phyloP scores from a whole-genome alignment of 1,139 yeast genomes.

The Debaryomycetaceae sp. region DNA sequence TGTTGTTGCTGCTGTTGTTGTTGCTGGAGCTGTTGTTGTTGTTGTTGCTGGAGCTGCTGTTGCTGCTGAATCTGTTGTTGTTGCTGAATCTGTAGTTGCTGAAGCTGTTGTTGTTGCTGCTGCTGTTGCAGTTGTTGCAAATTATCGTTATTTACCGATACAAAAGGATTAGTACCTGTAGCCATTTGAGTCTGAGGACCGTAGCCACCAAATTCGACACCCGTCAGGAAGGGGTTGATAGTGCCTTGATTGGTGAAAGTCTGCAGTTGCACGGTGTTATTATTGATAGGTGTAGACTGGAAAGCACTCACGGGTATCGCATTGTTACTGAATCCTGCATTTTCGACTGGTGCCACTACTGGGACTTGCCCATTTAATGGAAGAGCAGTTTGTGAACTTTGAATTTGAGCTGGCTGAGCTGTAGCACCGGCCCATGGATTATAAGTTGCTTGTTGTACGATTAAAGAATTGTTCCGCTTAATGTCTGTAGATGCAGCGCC shows the following conservation, averaged over 20 bases:
- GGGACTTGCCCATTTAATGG: neutral
- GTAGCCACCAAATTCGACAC: conserved; percentile 59
- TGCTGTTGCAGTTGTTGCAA: neutral
- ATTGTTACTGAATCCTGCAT: neutral
- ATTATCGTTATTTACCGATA: conserved; percentile 6
- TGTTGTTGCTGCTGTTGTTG: neutral
- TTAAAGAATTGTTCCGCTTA: conserved; percentile 26
- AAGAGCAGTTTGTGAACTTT: neutral
- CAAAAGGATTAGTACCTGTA: conserved; percentile 26
- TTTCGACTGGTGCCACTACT: neutral
- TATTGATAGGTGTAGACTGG: neutral
- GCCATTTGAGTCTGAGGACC: conserved; percentile 27
- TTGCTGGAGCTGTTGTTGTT: conserved; percentile 3
- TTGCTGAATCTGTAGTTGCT: conserved; percentile 2
- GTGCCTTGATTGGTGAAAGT: conserved; percentile 4
- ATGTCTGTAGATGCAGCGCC: conserved; percentile 7
- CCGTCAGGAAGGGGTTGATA: conserved; percentile 39
- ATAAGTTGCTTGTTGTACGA: conserved; percentile 42
- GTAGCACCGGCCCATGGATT: conserved; percentile 39
- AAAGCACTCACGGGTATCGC: neutral
- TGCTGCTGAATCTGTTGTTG: neutral
- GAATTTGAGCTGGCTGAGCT: neutral
- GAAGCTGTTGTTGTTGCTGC: neutral
- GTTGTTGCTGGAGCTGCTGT: neutral
- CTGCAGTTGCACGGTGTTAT: conserved; percentile 5